phyloP scores from a whole-genome alignment of 2,329 filamentous ascomycete genomes.

The Beauveria bassiana region DNA sequence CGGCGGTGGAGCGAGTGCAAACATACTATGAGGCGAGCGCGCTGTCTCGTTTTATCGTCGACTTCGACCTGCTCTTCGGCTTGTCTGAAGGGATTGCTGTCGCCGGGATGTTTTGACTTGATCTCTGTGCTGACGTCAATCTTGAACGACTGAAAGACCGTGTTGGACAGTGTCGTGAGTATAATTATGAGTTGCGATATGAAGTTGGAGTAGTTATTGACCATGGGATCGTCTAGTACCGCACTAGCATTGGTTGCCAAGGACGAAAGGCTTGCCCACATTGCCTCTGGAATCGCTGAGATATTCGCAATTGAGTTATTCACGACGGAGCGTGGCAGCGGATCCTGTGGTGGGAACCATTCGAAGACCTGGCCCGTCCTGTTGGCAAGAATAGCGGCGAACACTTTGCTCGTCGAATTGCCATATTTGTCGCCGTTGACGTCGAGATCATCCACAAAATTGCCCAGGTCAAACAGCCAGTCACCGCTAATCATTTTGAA shows the following conservation, averaged over 20 bases:
- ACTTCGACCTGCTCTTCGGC: constrained; percentile 18
- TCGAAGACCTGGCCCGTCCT: constrained; percentile 18
- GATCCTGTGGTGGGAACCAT: constrained; percentile 22
- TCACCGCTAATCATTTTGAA: constrained; percentile 15
- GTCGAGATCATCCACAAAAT: background rate
- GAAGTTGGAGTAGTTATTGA: background rate
- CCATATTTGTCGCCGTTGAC: background rate
- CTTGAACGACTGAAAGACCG: constrained; percentile 9
- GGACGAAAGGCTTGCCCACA: constrained; percentile 20
- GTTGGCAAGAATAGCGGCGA: constrained; percentile 15
- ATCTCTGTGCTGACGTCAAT: constrained; percentile 24
- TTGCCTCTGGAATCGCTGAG: constrained; percentile 18
- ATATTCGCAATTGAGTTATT: constrained; percentile 22
- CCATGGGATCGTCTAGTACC: constrained; percentile 5
- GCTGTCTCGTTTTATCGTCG: constrained; percentile 16
- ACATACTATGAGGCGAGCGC: constrained; percentile 26
- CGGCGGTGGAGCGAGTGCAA: background rate
- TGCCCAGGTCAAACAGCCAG: background rate
- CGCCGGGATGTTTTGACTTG: constrained; percentile 14
- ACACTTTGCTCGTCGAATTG: constrained; percentile 14
- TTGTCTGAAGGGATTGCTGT: constrained; percentile 12
- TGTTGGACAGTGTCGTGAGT: constrained; percentile 1
- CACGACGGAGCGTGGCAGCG: constrained; percentile 15
- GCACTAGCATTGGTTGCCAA: background rate
- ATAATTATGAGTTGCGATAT: background rate